Conservation (phyloP, 1,284 basidiomycete species). For the Ustilago shanxiensis region DNA sequence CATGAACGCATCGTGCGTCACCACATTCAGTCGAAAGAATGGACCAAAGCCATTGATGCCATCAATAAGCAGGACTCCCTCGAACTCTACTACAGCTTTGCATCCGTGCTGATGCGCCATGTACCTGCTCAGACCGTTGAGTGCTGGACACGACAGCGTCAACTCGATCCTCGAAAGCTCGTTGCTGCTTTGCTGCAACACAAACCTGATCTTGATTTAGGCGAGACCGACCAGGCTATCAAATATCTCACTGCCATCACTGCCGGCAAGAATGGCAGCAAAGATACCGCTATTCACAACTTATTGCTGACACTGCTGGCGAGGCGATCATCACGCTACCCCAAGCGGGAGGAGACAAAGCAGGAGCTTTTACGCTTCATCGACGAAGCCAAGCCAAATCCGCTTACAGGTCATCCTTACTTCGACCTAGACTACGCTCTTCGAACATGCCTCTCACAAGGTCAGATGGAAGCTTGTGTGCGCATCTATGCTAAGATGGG, state of each 20-base stretch:
- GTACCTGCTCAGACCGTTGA: slow-evolving; percentile 90
- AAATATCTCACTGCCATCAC: slow-evolving; percentile 84
- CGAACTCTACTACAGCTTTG: slow-evolving; percentile 94
- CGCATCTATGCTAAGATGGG: slow-evolving; percentile 99
- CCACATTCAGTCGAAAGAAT: slow-evolving; percentile 90
- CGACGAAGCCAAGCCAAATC: slow-evolving; percentile 81
- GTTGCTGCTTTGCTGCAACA: slow-evolving; percentile 89
- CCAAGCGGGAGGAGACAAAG: slow-evolving; percentile 73
- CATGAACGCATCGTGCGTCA: slow-evolving; percentile 88
- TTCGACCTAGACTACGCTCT: slow-evolving; percentile 98
- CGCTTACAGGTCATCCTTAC: slow-evolving; percentile 86
- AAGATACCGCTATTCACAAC: slow-evolving; percentile 90
- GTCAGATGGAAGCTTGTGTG: slow-evolving; percentile 89
- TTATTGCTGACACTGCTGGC: slow-evolving; percentile 89
- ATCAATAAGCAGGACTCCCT: slow-evolving; percentile 80
- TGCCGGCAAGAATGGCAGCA: slow-evolving; percentile 82
- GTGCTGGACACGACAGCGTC: slow-evolving; percentile 85
- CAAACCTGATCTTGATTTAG: slow-evolving; percentile 72
- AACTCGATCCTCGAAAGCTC: slow-evolving; percentile 84
- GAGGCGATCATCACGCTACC: slow-evolving; percentile 34
- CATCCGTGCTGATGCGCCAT: slow-evolving; percentile 86
- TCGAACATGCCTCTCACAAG: slow-evolving; percentile 81
- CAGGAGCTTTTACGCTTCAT: slow-evolving; percentile 87
- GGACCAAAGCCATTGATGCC: slow-evolving; percentile 88
- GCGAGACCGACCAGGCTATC: slow-evolving; percentile 80